These are phyloP conservation scores for Paradendryphiella salina DNA, from an alignment of 2,329 filamentous ascomycete genomes.

Conservation along the genomic window DNA sequence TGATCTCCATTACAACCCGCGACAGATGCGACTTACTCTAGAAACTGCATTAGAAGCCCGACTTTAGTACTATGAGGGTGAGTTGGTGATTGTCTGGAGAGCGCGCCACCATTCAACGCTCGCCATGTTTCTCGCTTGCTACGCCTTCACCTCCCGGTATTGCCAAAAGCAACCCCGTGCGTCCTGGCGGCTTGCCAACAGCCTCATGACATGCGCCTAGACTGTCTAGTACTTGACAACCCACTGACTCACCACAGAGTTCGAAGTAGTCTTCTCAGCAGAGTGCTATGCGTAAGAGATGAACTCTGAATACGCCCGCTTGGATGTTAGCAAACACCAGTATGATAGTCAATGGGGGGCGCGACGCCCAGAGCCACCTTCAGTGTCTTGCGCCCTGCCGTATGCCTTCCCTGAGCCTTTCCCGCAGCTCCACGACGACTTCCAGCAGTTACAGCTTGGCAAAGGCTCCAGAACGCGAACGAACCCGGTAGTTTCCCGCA, in stretches of 20 bases:
- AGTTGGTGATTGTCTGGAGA: conserved; percentile 40
- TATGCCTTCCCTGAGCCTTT: conserved; percentile 37
- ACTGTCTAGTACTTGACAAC: conserved; percentile 1
- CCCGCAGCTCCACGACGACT: conserved; percentile 27
- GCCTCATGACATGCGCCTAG: conserved; percentile 10
- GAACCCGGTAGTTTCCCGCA: conserved; percentile 41
- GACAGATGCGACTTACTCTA: conserved; percentile 23
- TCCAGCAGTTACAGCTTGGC: conserved; percentile 35
- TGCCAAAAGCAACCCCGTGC: conserved; percentile 7
- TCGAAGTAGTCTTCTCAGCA: conserved; percentile 24
- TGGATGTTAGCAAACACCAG: conserved; percentile 39
- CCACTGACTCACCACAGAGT: conserved; percentile 35
- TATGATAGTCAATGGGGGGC: conserved; percentile 36
- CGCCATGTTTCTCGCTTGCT: conserved; percentile 18
- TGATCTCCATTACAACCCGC: conserved; percentile 19
- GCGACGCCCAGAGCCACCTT: conserved; percentile 29
- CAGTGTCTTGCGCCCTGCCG: conserved; percentile 25
- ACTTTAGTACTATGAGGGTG: conserved; percentile 41
- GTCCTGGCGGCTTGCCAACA: conserved; percentile 12
- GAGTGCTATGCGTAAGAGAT: conserved; percentile 46
- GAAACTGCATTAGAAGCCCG: conserved; percentile 28
- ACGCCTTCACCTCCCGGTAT: conserved; percentile 7
- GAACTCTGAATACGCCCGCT: conserved; percentile 43
- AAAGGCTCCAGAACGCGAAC: conserved; percentile 39
- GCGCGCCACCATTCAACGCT: conserved; percentile 9